Evolutionary conservation across 2,329 filamentous ascomycete genomes (phyloP).

Genomic region (Phaeosphaeriaceae sp.): DNA sequence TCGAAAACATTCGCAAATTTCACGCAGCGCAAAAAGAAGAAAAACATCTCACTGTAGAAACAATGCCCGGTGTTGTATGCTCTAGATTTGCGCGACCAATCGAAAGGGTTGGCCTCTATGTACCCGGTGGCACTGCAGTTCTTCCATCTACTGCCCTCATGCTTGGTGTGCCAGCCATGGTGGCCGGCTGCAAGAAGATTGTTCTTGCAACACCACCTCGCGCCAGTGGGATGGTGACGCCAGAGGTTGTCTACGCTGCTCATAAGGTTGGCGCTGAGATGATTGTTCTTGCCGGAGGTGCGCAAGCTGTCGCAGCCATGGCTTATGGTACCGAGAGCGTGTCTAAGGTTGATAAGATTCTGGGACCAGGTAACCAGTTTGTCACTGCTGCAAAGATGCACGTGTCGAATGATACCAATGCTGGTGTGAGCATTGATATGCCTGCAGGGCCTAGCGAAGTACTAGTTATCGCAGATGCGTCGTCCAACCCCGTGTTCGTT

Average conservation of each 20-base stretch:
- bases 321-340: conserved; percentile 96
- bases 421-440: conserved; percentile 97
- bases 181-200: conserved; percentile 94
- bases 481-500: conserved; percentile 90
- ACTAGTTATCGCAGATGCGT: conserved; percentile 89
- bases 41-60: conserved; percentile 84
- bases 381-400: conserved; percentile 99
- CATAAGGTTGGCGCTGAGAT: conserved; percentile 96
- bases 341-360: conserved; percentile 97
- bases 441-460: conserved; percentile 96
- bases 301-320: conserved; percentile 94
- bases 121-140: conserved; percentile 96
- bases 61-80: conserved; percentile 96
- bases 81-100: conserved; percentile 92
- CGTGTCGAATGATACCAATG: conserved; percentile 95
- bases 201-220: conserved; percentile 91
- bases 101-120: conserved; percentile 93
- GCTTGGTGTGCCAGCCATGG: conserved; percentile 97
- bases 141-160: conserved; percentile 95
- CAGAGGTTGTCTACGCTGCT: conserved; percentile 95
- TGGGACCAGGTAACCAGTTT: conserved; percentile 97
- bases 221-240: conserved; percentile 86
- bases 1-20: conserved; percentile 93
- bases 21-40: conserved; percentile 89
- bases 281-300: conserved; percentile 93